A percentile compares a stretch with the other conserved stretches of the same genome.
Evolutionary conservation across 108 stramenopile genomes (phyloP).

Genomic region (Conticribra guillardii): DNA sequence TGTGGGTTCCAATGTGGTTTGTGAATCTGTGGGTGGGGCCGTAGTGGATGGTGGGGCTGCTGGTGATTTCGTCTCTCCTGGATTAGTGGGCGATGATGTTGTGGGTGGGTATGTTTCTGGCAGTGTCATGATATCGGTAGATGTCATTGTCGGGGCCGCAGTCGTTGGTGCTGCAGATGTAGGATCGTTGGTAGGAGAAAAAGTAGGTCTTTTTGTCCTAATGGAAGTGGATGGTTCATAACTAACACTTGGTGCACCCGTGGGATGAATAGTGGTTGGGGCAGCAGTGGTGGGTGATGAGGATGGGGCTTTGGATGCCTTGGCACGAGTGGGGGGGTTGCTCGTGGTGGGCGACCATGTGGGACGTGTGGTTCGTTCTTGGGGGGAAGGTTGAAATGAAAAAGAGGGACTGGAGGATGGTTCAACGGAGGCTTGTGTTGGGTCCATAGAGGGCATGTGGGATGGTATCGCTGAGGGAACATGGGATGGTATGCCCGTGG

Average conservation of each 20-base stretch:
- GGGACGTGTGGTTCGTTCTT: background rate
- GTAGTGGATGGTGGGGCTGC: background rate
- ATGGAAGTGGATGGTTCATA: background rate
- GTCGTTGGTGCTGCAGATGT: background rate
- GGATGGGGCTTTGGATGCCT: too few relatives aligned
- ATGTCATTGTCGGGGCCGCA: background rate
- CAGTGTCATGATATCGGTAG: background rate
- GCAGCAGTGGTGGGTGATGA: background rate
- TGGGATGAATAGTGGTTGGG: background rate
- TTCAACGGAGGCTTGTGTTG: background rate
- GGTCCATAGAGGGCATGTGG: background rate
- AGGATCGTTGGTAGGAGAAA: background rate
- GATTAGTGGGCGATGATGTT: background rate
- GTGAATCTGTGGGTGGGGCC: background rate
- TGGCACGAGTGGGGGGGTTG: background rate
- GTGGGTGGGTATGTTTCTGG: background rate
- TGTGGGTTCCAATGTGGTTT: background rate
- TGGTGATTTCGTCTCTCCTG: background rate
- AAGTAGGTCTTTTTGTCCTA: background rate
- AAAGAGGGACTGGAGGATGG: background rate
- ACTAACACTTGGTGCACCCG: background rate
- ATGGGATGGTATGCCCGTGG: background rate
- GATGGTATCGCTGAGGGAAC: background rate
- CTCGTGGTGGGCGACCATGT: background rate
- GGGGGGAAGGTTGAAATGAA: background rate